Percentiles rank a stretch among this genome's conserved stretches.
Evolutionary conservation across 2,329 filamentous ascomycete species (phyloP).

Genomic region (Graphiopsis chlorocephala): DNA sequence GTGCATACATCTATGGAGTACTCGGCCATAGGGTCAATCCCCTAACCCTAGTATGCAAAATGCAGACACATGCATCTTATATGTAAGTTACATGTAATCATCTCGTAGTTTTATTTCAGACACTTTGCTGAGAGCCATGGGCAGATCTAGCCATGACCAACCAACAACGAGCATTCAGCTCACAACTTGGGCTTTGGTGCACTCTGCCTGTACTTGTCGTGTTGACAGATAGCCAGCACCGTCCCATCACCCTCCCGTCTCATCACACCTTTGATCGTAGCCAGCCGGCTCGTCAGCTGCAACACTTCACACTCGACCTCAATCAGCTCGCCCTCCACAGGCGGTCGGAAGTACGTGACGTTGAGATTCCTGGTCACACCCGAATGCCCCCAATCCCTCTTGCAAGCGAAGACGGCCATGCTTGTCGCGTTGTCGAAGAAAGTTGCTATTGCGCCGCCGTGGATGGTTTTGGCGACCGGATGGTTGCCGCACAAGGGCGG

Average conservation of each 20-base stretch:
- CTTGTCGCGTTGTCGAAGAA: constrained; percentile 56
- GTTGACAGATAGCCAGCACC: constrained; percentile 36
- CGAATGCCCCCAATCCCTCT: constrained; percentile 40
- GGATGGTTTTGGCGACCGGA: constrained; percentile 18
- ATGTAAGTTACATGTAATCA: no score
- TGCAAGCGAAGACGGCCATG: constrained; percentile 36
- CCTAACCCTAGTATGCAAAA: no score
- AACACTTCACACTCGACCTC: constrained; percentile 45
- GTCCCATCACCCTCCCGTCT: constrained; percentile 35
- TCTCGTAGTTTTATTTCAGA: no score
- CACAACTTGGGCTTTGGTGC: neutral
- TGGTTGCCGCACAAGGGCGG: constrained; percentile 1
- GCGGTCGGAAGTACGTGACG: constrained; percentile 46
- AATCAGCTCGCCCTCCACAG: constrained; percentile 39
- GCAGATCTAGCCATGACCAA: no score
- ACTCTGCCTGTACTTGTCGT: constrained; percentile 29
- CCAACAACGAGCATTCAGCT: neutral
- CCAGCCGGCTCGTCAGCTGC: constrained; percentile 43
- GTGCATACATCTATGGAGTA: no score
- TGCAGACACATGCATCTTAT: no score
- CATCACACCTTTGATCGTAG: constrained; percentile 41
- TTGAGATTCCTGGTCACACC: constrained; percentile 44
- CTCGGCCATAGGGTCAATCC: no score
- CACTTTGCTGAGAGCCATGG: no score
- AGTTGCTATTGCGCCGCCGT: constrained; percentile 48